Evolutionary conservation across 2,329 filamentous ascomycete species (phyloP).

Genomic region (Curvularia sp.): DNA sequence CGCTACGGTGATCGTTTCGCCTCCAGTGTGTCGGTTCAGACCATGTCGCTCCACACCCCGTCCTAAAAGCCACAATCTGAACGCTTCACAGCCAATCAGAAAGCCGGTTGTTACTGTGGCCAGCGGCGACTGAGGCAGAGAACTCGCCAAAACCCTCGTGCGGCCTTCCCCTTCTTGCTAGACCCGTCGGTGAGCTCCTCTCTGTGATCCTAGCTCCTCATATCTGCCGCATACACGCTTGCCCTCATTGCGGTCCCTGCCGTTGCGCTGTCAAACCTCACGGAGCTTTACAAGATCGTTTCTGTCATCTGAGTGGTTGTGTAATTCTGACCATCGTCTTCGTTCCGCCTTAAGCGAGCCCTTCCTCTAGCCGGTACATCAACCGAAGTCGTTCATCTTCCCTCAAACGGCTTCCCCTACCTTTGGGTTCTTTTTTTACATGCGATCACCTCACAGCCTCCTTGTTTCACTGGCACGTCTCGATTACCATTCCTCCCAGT

Average conservation of each 20-base stretch:
- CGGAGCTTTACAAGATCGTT: conserved; percentile 39
- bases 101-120: conserved; percentile 19
- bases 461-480: conserved; percentile 45
- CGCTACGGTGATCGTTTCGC: conserved; percentile 45
- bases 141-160: conserved; percentile 38
- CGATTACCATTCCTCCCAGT: conserved; percentile 25
- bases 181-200: conserved; percentile 34
- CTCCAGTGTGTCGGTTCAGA: conserved; percentile 44
- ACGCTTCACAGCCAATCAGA: conserved; percentile 39
- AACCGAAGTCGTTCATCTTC: conserved; percentile 45
- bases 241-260: conserved; percentile 34
- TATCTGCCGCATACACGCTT: conserved; percentile 36
- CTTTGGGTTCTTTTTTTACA: conserved; percentile 49
- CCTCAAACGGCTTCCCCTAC: conserved; percentile 36
- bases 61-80: conserved; percentile 41
- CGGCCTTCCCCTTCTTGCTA: conserved; percentile 39
- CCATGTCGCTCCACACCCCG: conserved; percentile 39
- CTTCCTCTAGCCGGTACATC: conserved; percentile 37
- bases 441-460: conserved; percentile 35
- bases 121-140: conserved; percentile 47
- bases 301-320: conserved; percentile 46
- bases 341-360: conserved; percentile 50
- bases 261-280: conserved; percentile 42
- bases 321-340: conserved; percentile 46
- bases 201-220: conserved; percentile 30